Base-by-base conservation (phyloP, 176 grass and related monocot species). In the Eleusine coracana region DNA sequence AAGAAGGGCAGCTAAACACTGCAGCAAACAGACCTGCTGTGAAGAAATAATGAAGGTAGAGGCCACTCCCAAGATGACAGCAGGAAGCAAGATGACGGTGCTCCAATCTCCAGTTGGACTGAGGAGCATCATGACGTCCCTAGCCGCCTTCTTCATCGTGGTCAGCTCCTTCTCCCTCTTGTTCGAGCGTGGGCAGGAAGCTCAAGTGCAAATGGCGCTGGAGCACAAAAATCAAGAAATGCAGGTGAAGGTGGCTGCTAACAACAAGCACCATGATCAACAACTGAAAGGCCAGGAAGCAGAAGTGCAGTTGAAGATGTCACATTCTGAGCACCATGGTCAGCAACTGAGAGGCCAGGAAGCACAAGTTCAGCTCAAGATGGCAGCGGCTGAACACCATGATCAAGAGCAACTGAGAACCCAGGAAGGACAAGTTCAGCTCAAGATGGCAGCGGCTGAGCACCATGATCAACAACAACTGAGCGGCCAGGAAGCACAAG, bases 101-200 rank as follows among this genome's bases (percentile, higher is more conserved):
- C 65, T 73, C 20, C 79, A 84, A 20, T 41, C 80, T 51, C 80
- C 83, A 0, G 13, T 86, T n/a, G 93, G 88, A 4, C 34, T 92
- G 93, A 90, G 80, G 70, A 81, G 69, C 75, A 71, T 85, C 60
- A 18, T 89, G 0, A 85, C 20, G 86, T 91, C 72, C 67, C 71
- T 93, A 56, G 71, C 92, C 13, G 93, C 68, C 62, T 90, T 96
- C 90, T 96, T 88, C 88, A 71, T 96, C 77, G 0, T 91, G 46
- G 61, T 62, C 64, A 89, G 84, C 85, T 73, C 88, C 27, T 45
- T 86, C 68, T 78, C 83, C 54, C 17, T 96, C 68, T 18, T 96
- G 3, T 12, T 87, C 4, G 89, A 92, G 68, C 61, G 69, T 54
- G 86, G 79, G 41, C 82, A 88, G 17, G 72, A 94, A 61, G 23